A percentile compares a stretch with the other conserved stretches of the same genome.
These are phyloP conservation scores for Xylariaceae sp. DNA, from an alignment of 2,329 filamentous ascomycete species.

Conservation along the genomic window DNA sequence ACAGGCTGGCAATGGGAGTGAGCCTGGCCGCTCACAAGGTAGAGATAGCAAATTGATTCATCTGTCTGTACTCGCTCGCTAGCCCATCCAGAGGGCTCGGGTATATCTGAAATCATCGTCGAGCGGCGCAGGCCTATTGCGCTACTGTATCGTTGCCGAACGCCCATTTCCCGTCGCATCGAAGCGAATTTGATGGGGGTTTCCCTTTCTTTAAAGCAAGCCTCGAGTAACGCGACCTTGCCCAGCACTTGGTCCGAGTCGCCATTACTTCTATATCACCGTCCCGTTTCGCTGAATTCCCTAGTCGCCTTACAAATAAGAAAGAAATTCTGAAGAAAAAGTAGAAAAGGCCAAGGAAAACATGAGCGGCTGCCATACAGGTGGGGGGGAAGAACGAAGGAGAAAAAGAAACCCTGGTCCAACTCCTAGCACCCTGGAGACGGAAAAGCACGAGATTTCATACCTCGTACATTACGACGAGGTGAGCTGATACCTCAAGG, in stretches of 20 bases:
- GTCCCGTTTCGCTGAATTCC: conserved; percentile 1
- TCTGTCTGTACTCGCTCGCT: too few relatives aligned
- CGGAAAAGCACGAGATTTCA: not conserved
- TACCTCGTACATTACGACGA: not conserved
- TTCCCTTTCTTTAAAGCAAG: conserved; percentile 19
- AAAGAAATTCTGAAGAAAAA: not conserved
- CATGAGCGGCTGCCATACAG: too few relatives aligned
- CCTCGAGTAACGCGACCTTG: conserved; percentile 28
- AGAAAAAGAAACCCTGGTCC: too few relatives aligned
- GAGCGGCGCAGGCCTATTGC: not conserved
- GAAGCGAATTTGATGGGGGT: conserved; percentile 16
- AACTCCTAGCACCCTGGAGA: too few relatives aligned
- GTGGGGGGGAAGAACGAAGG: not conserved
- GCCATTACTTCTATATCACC: conserved; percentile 30
- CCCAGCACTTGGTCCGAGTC: conserved; percentile 36
- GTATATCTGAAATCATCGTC: conserved; percentile 22
- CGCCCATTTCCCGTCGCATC: conserved; percentile 22
- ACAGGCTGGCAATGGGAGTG: too few relatives aligned
- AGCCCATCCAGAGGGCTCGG: conserved; percentile 10
- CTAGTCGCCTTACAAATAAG: not conserved
- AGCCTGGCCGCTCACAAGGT: too few relatives aligned
- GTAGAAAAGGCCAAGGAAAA: conserved; percentile 1
- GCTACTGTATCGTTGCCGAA: conserved; percentile 15
- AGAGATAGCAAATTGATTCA: too few relatives aligned
- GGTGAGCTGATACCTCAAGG: conserved; percentile 1